Percentiles rank a stretch among this genome's conserved stretches.
Evolutionary conservation across 2,329 filamentous ascomycete species (phyloP).

Genomic region (Penicillium sp.): DNA sequence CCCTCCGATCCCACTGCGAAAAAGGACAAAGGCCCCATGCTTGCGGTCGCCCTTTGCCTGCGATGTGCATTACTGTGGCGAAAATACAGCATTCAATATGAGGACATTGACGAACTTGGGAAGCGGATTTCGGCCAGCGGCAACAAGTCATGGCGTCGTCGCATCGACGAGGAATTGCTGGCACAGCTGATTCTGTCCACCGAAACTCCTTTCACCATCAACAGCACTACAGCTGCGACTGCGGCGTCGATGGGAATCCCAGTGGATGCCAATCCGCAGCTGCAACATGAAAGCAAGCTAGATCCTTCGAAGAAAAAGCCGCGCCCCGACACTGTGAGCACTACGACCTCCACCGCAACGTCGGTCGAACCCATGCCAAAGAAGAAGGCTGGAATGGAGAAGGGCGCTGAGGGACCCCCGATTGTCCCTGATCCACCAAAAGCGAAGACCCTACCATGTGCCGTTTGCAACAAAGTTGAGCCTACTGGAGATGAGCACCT

Average conservation of each 20-base stretch:
- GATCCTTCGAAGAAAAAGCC: conserved; percentile 62
- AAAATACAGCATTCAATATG: conserved; percentile 93
- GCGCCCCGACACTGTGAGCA: conserved; percentile 52
- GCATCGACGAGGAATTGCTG: conserved; percentile 81
- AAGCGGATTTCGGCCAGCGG: conserved; percentile 81
- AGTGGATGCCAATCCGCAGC: conserved; percentile 34
- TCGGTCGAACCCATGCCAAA: conserved; percentile 54
- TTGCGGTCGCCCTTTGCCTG: conserved; percentile 79
- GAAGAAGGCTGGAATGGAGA: conserved; percentile 60
- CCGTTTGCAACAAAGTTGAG: conserved; percentile 74
- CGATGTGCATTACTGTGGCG: conserved; percentile 93
- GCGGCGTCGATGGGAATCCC: conserved; percentile 45
- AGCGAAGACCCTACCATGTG: conserved; percentile 75
- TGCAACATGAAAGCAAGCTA: conserved; percentile 29
- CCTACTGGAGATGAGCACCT: conserved; percentile 69
- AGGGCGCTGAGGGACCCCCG: conserved; percentile 55
- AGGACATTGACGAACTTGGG: conserved; percentile 84
- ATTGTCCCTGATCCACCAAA: conserved; percentile 76
- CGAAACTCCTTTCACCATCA: conserved; percentile 46
- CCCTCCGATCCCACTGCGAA: conserved; percentile 63
- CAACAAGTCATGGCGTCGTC: conserved; percentile 79
- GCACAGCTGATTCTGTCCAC: conserved; percentile 46
- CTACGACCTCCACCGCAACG: conserved; percentile 46
- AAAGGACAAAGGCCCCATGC: conserved; percentile 70
- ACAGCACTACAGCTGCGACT: conserved; percentile 43